Conservation (phyloP, 2,329 filamentous ascomycete species). For the Massarina eburnea region DNA sequence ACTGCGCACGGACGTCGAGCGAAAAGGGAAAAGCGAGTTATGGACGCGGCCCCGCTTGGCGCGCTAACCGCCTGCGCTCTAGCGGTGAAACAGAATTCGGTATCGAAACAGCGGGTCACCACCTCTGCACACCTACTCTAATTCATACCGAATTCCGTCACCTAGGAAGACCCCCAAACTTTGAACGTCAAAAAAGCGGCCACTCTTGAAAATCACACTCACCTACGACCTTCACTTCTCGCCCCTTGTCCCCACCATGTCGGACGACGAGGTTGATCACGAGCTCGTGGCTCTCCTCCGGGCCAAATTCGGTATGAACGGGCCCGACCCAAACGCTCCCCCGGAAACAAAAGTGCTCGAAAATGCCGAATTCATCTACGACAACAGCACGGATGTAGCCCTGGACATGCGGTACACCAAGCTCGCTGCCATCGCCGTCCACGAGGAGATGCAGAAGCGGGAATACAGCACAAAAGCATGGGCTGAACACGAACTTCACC, state of each 20-base stretch:
- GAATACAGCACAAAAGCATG: slow-evolving; percentile 82
- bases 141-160: too few species aligned
- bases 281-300: slow-evolving; percentile 86
- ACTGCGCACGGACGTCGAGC: slow-evolving; percentile 2
- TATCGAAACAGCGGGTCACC: too few species aligned
- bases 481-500: slow-evolving; percentile 87
- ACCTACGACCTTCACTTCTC: not conserved
- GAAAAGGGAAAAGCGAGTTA: slow-evolving; percentile 4
- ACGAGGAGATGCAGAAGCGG: slow-evolving; percentile 79
- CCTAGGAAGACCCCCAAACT: too few species aligned
- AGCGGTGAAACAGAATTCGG: slow-evolving; percentile 6
- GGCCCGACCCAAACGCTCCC: slow-evolving; percentile 55
- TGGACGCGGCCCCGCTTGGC: slow-evolving; percentile 28
- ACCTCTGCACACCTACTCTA: too few species aligned
- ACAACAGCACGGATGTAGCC: slow-evolving; percentile 91
- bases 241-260: slow-evolving; percentile 59
- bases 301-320: slow-evolving; percentile 69
- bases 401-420: slow-evolving; percentile 83
- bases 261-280: slow-evolving; percentile 86
- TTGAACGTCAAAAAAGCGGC: not conserved
- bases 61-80: slow-evolving; percentile 10
- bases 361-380: slow-evolving; percentile 81
- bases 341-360: slow-evolving; percentile 81
- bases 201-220: not conserved
- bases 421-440: slow-evolving; percentile 76